Percentiles rank a stretch among this genome's conserved stretches.
Conservation (phyloP, 768 basidiomycete genomes). For the Rhodotorula sphaerocarpa region DNA sequence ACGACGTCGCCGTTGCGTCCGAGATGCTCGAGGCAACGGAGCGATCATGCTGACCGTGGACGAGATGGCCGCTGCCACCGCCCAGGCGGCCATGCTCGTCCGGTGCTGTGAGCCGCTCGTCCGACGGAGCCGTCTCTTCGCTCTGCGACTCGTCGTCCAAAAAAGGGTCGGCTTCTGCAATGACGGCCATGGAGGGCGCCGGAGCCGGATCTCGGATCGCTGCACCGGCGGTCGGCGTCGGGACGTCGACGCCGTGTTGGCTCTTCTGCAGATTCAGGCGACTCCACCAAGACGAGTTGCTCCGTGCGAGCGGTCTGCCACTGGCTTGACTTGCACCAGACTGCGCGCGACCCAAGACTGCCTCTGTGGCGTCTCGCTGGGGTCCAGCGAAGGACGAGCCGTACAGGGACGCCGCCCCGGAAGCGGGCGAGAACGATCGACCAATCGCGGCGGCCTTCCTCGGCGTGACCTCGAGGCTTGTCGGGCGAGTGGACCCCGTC, state of each 20-base stretch:
- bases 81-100: slow-evolving; percentile 18
- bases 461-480: background rate
- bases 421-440: slow-evolving; percentile 17
- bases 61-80: background rate
- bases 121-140: too few relatives aligned
- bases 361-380: too few relatives aligned
- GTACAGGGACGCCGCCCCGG: slow-evolving; percentile 2
- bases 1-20: slow-evolving; percentile 21
- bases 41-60: slow-evolving; percentile 8
- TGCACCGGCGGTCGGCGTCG: slow-evolving; percentile 16
- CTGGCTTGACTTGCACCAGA: background rate
- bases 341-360: too few relatives aligned
- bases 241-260: background rate
- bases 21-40: slow-evolving; percentile 18
- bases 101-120: background rate
- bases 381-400: slow-evolving; percentile 11
- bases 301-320: background rate
- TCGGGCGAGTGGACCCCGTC: slow-evolving; percentile 12
- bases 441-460: slow-evolving; percentile 1
- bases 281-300: slow-evolving; percentile 27
- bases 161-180: slow-evolving; percentile 18
- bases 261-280: slow-evolving; percentile 14
- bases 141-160: too few relatives aligned
- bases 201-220: slow-evolving; percentile 29
- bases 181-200: slow-evolving; percentile 5